Evolutionary conservation across 768 basidiomycete genomes (phyloP).

Genomic region (Filobasidium floriforme): DNA sequence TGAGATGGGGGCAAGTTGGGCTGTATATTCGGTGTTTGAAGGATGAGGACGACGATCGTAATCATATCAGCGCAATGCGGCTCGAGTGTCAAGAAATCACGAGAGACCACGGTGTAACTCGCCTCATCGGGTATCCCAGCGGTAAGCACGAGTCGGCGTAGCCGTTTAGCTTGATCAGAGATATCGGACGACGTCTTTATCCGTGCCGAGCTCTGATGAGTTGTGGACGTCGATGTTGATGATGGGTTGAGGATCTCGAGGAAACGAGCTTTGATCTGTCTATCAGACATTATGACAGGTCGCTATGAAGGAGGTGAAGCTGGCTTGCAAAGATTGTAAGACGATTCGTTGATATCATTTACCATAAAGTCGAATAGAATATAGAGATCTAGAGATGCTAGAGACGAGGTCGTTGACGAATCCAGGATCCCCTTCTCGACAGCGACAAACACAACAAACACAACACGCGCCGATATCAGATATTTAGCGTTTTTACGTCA

Average conservation of each 20-base stretch:
- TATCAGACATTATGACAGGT: background rate
- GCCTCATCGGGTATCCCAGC: constrained; percentile 78
- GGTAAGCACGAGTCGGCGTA: constrained; percentile 77
- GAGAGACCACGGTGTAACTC: constrained; percentile 41
- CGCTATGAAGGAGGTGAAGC: background rate
- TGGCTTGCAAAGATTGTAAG: too few species aligned
- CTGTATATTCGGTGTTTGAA: background rate
- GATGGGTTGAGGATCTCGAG: background rate
- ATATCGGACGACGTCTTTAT: constrained; percentile 48
- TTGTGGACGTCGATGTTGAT: background rate
- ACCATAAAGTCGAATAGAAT: too few species aligned
- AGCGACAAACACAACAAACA: too few species aligned
- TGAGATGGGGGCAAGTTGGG: constrained; percentile 13
- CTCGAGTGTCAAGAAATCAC: too few species aligned
- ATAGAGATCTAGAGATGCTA: too few species aligned
- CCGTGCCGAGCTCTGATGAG: background rate
- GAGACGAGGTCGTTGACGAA: too few species aligned
- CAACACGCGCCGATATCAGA: too few species aligned
- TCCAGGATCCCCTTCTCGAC: too few species aligned
- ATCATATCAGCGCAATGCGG: too few species aligned
- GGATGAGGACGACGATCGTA: too few species aligned
- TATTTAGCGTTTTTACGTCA: too few species aligned
- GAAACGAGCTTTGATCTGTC: background rate
- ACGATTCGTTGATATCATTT: too few species aligned
- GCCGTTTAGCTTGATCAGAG: constrained; percentile 75